phyloP scores from a whole-genome alignment of 2,329 filamentous ascomycete species.

The Curvularia verruculosa region DNA sequence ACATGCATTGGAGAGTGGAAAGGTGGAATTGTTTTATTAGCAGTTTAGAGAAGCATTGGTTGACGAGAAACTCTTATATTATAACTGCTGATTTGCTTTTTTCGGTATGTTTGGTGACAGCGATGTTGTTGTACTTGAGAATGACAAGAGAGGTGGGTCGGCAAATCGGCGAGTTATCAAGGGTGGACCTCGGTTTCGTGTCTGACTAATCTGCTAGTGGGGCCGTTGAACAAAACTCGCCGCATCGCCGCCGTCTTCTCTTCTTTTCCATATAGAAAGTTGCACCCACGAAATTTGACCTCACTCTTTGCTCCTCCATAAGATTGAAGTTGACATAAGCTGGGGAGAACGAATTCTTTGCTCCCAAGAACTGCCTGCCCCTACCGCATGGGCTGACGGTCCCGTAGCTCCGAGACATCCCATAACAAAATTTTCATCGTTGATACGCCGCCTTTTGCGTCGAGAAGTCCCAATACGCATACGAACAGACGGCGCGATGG shows the following conservation, averaged over 20 bases:
- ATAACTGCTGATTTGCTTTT: not conserved
- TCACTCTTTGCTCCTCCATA: slow-evolving; percentile 55
- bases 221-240: slow-evolving; percentile 24
- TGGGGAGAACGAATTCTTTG: slow-evolving; percentile 57
- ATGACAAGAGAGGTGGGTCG: not conserved
- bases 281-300: slow-evolving; percentile 63
- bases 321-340: slow-evolving; percentile 63
- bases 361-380: slow-evolving; percentile 47
- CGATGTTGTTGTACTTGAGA: not conserved
- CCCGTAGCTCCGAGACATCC: slow-evolving; percentile 48
- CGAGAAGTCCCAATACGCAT: slow-evolving; percentile 14
- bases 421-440: slow-evolving; percentile 12
- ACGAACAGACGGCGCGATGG: slow-evolving; percentile 45
- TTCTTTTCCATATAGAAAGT: slow-evolving; percentile 46
- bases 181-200: not conserved
- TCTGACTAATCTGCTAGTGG: slow-evolving; percentile 5
- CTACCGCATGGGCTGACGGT: slow-evolving; percentile 40
- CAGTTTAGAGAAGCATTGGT: not conserved
- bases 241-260: slow-evolving; percentile 10
- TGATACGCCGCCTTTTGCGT: slow-evolving; percentile 11
- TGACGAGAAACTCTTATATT: not conserved
- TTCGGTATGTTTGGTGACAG: not conserved
- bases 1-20: not conserved
- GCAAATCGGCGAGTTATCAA: not conserved
- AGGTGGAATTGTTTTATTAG: not conserved